Conservation (phyloP, 2,329 filamentous ascomycete species). For the Paramyrothecium roridum region DNA sequence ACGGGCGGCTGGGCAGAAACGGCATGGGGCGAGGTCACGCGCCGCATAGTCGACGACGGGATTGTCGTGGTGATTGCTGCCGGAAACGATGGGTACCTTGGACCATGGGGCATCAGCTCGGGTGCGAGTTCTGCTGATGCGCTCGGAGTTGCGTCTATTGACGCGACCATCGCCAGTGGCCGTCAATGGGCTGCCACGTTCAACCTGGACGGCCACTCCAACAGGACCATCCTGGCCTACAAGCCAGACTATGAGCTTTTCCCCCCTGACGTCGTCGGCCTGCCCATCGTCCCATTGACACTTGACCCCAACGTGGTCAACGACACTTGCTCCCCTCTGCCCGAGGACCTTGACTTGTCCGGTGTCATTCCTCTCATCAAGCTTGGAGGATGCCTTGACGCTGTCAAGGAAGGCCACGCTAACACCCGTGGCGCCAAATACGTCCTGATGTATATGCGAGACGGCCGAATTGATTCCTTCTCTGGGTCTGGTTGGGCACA, state of each 20-base stretch:
- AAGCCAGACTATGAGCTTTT: neutral
- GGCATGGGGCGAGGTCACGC: constrained; percentile 27
- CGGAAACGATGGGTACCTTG: constrained; percentile 40
- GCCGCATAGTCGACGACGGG: constrained; percentile 33
- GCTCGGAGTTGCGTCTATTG: constrained; percentile 40
- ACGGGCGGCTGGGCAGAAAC: constrained; percentile 21
- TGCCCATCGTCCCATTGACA: neutral
- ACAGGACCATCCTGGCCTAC: constrained; percentile 11
- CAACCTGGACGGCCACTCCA: constrained; percentile 14
- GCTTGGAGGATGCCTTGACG: constrained; percentile 18
- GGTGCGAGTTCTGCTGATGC: constrained; percentile 39
- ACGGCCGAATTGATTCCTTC: constrained; percentile 7
- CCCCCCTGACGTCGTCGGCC: neutral
- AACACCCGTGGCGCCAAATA: constrained; percentile 19
- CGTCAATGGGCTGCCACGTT: constrained; percentile 23
- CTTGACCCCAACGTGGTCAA: neutral
- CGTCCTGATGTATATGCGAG: constrained; percentile 26
- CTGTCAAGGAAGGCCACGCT: constrained; percentile 21
- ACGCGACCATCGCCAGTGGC: constrained; percentile 14
- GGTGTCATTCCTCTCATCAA: constrained; percentile 1
- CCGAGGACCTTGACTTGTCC: neutral
- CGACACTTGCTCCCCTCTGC: neutral
- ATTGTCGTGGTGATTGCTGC: constrained; percentile 39
- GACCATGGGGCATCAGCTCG: constrained; percentile 36
- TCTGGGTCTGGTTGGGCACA: constrained; percentile 7